Percentiles rank a stretch among this genome's conserved stretches.
Evolutionary conservation across 2,329 filamentous ascomycete species (phyloP).

Genomic region (Dendryphion nanum): DNA sequence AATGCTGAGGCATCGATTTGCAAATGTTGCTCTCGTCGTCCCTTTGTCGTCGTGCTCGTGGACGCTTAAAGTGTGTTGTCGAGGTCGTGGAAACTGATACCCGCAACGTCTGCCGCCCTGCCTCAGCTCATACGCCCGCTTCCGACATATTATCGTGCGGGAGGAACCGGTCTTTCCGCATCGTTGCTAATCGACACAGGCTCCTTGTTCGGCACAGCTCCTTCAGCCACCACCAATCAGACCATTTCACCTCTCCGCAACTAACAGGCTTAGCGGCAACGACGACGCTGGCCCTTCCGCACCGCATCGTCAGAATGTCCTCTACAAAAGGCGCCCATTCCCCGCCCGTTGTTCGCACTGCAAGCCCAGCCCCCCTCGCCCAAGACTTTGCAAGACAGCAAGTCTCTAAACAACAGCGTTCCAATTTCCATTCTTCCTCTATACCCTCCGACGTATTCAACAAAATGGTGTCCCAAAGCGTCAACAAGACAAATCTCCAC

Average conservation of each 20-base stretch:
- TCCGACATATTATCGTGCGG: conserved; percentile 1
- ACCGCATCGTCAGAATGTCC: conserved; percentile 30
- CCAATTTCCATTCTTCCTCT: conserved; percentile 60
- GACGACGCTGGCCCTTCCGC: conserved; percentile 4
- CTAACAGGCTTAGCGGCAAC: neutral
- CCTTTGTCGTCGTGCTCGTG: no score
- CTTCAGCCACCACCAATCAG: neutral
- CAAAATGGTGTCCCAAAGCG: conserved; percentile 51
- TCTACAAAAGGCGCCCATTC: conserved; percentile 36
- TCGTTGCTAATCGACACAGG: no score
- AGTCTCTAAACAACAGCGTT: conserved; percentile 56
- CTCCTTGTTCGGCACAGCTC: neutral
- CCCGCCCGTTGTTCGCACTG: conserved; percentile 34
- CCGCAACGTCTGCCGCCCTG: no score
- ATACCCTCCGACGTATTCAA: conserved; percentile 37
- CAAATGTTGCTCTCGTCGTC: no score
- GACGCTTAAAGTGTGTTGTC: no score
- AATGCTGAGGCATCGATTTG: no score
- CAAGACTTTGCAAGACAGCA: conserved; percentile 59
- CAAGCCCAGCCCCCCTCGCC: conserved; percentile 49
- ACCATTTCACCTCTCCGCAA: neutral
- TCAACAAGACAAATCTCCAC: conserved; percentile 93
- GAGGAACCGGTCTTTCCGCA: no score
- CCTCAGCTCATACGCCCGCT: no score
- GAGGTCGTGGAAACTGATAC: no score